phyloP scores from a whole-genome alignment of 169 alveolate species.

The Eimeria maxima region DNA sequence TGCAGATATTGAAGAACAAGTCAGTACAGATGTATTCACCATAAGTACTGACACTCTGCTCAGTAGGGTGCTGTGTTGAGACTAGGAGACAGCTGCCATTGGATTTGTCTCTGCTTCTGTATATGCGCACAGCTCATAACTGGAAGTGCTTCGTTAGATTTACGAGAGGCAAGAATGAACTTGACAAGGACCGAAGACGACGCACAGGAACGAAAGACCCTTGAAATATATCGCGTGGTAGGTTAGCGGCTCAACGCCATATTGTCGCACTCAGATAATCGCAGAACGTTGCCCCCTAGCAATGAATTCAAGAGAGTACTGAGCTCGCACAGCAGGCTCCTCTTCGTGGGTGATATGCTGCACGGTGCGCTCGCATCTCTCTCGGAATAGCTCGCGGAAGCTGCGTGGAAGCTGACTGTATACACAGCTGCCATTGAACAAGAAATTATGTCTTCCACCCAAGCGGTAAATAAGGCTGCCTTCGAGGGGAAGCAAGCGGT shows the following conservation, averaged over 20 bases:
- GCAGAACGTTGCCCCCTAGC: background rate
- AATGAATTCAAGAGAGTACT: background rate
- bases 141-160: conserved; percentile 45
- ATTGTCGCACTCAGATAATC: background rate
- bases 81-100: background rate
- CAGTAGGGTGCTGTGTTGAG: background rate
- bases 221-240: conserved; percentile 33
- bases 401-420: conserved; percentile 26
- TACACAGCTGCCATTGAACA: conserved; percentile 43
- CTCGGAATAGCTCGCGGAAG: conserved; percentile 1
- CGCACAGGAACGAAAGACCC: conserved; percentile 56
- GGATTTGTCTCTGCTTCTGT: background rate
- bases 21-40: background rate
- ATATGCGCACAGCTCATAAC: conserved; percentile 27
- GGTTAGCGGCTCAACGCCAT: background rate
- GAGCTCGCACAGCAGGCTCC: background rate
- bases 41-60: background rate
- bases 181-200: conserved; percentile 35
- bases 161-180: conserved; percentile 30
- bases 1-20: conserved; percentile 47
- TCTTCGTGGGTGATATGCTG: background rate
- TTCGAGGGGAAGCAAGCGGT: conserved; percentile 52
- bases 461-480: conserved; percentile 36
- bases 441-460: conserved; percentile 21
- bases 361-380: background rate